These are phyloP conservation scores for Pleurotus platypus DNA, from an alignment of 768 basidiomycete genomes.

Conservation along the genomic window DNA sequence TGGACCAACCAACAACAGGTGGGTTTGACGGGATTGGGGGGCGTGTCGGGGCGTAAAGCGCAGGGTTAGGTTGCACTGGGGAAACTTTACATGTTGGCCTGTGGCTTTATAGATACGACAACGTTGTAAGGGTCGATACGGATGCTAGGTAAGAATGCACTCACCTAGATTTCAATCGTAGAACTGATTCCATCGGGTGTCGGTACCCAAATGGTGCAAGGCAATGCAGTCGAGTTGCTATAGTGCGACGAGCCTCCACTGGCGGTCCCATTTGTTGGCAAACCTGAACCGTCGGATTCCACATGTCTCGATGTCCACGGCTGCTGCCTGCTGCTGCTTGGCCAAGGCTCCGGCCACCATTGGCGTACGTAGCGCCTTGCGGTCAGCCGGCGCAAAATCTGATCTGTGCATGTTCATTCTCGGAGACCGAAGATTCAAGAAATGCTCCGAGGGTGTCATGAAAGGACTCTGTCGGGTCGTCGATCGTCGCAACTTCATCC, in stretches of 20 bases:
- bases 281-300: neutral
- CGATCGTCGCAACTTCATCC: no score
- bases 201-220: no score
- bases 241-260: neutral
- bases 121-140: constrained; percentile 6
- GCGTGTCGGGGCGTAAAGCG: constrained; percentile 2
- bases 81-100: neutral
- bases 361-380: neutral
- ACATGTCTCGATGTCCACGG: neutral
- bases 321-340: neutral
- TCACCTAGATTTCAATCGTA: neutral
- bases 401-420: neutral
- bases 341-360: neutral
- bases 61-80: neutral
- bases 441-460: no score
- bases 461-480: no score
- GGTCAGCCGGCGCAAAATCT: neutral
- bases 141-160: neutral
- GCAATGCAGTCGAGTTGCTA: neutral
- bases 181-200: no score
- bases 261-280: constrained; percentile 1
- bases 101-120: constrained; percentile 3
- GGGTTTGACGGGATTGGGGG: neutral
- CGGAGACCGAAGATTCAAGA: neutral
- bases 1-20: constrained; percentile 2